Base-by-base conservation (phyloP, 1,284 basidiomycete species). In the Stygiomarasmius scandens region DNA sequence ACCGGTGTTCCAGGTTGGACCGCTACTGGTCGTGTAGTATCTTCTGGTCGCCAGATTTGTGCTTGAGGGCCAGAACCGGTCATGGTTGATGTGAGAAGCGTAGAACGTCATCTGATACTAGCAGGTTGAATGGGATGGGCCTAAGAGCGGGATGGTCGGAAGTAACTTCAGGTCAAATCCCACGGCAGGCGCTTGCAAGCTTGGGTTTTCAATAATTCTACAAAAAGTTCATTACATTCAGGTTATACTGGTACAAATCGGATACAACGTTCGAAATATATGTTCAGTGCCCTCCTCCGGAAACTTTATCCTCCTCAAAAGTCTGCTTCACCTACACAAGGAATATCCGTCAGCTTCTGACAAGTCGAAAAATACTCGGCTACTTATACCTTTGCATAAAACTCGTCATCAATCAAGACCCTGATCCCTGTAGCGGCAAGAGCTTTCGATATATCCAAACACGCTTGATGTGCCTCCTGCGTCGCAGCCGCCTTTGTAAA, bases 401-500 rank as follows among this genome's bases (percentile, higher is more conserved):
- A 77, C 10, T 55, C 69, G n/a, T 77, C 77, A 62, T 90, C 87
- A 14, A 79, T 76, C 9, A 89, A 64, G 2, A 83, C 81, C 16
- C 83, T 75, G 56, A 85, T 75, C 0, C 83, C 88, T 0, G 79
- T 77, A 3, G 78, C 75, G 1, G 87, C 85, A 5, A 90, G 75
- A 1, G 80, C 85, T 59, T 87, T 86, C 12, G 82, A 77, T 1
- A 85, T 75, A 54, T 75, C 75, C 50, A 89, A 70, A 24, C 83
- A 80, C 6, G 79, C 80, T 5, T 80, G 73, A 61, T 89, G 87
- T 0, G 88, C 83, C 55, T 74, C 74, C 11, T 72, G 66, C 0
- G 83, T 84, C 0, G 76, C 70, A 1, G 87, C 86, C 0, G 86
- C 73, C 27, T 76, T 67, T 11, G 81, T 71, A 67, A 90, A 90